phyloP scores from a whole-genome alignment of 805 yeast species.

The Gaillardinia entomophila region DNA sequence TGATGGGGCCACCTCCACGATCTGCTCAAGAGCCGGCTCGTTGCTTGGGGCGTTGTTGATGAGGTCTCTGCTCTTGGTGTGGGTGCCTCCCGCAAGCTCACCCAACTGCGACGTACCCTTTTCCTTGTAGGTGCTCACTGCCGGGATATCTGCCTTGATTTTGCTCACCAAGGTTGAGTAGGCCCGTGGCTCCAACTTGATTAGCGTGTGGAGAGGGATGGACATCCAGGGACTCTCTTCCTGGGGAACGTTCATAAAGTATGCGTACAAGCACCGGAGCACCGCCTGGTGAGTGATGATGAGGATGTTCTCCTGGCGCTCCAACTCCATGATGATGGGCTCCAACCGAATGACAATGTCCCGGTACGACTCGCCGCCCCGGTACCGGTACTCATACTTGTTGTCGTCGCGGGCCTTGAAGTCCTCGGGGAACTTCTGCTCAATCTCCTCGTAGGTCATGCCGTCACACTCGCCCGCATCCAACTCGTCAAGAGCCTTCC shows the following conservation, averaged over 20 bases:
- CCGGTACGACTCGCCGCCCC: conserved; percentile 96
- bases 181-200: conserved; percentile 92
- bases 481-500: conserved; percentile 96
- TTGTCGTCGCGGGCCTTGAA: conserved; percentile 93
- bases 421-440: conserved; percentile 81
- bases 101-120: conserved; percentile 77
- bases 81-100: conserved; percentile 33
- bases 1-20: background rate
- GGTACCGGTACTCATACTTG: conserved; percentile 90
- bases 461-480: conserved; percentile 99
- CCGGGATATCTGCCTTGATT: conserved; percentile 94
- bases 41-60: conserved; percentile 29
- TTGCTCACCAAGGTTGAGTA: conserved; percentile 83
- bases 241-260: conserved; percentile 97
- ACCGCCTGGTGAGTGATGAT: conserved; percentile 98
- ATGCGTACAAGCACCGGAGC: conserved; percentile 91
- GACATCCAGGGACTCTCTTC: conserved; percentile 99
- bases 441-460: conserved; percentile 91
- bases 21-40: background rate
- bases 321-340: conserved; percentile 97
- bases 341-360: conserved; percentile 93
- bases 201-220: conserved; percentile 92
- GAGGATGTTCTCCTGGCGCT: conserved; percentile 91
- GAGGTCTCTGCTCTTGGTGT: conserved; percentile 44
- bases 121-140: conserved; percentile 93